Evolutionary conservation across 345 rosid species (phyloP).

Genomic region (Punica granatum): DNA sequence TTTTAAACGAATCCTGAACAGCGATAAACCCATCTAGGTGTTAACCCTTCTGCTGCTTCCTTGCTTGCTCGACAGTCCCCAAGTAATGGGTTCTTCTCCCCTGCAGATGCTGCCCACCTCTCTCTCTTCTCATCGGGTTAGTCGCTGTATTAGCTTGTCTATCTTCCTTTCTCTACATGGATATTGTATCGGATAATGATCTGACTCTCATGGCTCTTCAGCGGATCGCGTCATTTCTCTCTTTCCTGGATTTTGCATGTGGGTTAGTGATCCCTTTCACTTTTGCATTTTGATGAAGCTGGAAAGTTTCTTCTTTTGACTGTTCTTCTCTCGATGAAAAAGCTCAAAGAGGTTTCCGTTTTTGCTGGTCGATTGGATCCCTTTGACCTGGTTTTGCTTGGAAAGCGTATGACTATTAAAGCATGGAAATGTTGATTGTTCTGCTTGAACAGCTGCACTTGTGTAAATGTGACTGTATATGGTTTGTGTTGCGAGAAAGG

Average conservation of each 20-base stretch:
- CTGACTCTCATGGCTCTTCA: not conserved
- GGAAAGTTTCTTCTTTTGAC: slow-evolving; percentile 4
- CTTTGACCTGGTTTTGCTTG: not conserved
- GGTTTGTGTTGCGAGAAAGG: not conserved
- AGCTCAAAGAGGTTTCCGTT: not conserved
- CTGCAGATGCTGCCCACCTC: not conserved
- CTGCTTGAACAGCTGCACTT: no score
- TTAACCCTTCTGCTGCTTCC: not conserved
- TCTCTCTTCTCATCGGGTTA: not conserved
- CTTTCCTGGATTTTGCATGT: not conserved
- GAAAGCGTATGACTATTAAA: not conserved
- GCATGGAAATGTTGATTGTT: no score
- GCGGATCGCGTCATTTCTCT: not conserved
- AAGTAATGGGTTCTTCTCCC: not conserved
- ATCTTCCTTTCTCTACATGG: not conserved
- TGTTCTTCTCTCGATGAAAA: not conserved
- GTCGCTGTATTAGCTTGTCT: not conserved
- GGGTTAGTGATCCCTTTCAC: not conserved
- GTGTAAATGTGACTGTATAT: not conserved
- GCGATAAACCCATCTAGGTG: not conserved
- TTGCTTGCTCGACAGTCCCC: not conserved
- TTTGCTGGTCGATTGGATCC: not conserved
- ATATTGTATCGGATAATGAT: not conserved
- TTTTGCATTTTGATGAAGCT: not conserved
- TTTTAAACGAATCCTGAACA: not conserved